Percentiles rank a stretch among this genome's conserved stretches.
Conservation (phyloP, 495 filamentous ascomycete genomes). For the Aspergillus diversus region DNA sequence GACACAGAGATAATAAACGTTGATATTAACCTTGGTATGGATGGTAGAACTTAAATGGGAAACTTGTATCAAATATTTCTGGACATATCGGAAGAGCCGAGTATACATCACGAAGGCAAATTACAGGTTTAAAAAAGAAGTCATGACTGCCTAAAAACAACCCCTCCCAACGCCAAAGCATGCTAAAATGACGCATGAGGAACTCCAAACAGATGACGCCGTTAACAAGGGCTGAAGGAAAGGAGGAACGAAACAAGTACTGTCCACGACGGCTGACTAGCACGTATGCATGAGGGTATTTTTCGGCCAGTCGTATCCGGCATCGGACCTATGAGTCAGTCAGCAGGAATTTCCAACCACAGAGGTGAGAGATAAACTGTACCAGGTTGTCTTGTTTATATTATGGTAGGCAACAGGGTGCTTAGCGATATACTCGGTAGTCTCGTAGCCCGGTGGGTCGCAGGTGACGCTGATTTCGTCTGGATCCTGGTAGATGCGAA, state of each 20-base stretch:
- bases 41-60: no score
- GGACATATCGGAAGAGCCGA: no score
- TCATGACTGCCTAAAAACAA: no score
- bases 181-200: not conserved
- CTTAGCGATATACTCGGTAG: conserved; percentile 69
- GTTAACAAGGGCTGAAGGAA: not conserved
- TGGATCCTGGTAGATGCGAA: conserved; percentile 74
- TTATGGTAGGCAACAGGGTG: conserved; percentile 68
- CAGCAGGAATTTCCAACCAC: conserved; percentile 12
- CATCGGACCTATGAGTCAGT: conserved; percentile 31
- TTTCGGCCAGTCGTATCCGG: conserved; percentile 52
- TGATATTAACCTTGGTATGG: no score
- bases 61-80: no score
- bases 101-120: no score
- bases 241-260: not conserved
- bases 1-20: no score
- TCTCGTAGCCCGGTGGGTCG: conserved; percentile 71
- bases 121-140: no score
- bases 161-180: conserved; percentile 7
- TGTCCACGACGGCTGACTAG: conserved; percentile 13
- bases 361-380: conserved; percentile 23
- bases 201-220: not conserved
- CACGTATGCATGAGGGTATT: conserved; percentile 54
- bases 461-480: conserved; percentile 64
- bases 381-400: conserved; percentile 62